phyloP scores from a whole-genome alignment of 768 basidiomycete species.

The Psilocybe tampanensis region DNA sequence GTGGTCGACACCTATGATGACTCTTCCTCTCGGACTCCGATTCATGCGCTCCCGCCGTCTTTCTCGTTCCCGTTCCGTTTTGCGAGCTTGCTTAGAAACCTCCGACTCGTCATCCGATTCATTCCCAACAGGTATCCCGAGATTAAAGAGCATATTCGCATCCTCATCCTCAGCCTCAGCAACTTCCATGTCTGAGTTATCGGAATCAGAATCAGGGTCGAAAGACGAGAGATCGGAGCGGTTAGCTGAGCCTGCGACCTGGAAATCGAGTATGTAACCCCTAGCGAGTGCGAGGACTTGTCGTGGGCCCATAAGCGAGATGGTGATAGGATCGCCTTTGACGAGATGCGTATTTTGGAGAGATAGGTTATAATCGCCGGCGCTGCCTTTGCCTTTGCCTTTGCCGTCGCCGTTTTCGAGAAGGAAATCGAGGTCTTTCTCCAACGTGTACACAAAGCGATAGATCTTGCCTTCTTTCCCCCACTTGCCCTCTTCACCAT shows the following conservation, averaged over 20 bases:
- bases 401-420: not conserved
- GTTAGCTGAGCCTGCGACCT: too few species aligned
- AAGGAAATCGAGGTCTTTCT: constrained; percentile 25
- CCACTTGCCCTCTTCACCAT: constrained; percentile 16
- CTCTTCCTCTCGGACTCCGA: constrained; percentile 53
- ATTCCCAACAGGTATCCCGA: too few species aligned
- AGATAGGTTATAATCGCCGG: constrained; percentile 6
- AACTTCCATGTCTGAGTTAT: too few species aligned
- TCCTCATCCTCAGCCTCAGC: too few species aligned
- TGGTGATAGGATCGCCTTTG: not conserved
- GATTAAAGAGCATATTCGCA: too few species aligned
- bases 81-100: too few species aligned
- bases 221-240: too few species aligned
- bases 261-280: not conserved
- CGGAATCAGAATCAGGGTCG: not conserved
- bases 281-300: not conserved
- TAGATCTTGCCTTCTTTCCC: constrained; percentile 63
- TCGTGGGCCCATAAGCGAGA: not conserved
- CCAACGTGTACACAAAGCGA: constrained; percentile 77
- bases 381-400: not conserved
- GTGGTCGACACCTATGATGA: constrained; percentile 86
- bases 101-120: too few species aligned
- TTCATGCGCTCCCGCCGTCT: constrained; percentile 35
- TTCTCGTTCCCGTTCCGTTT: too few species aligned
- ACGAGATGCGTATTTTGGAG: not conserved